A percentile compares a stretch with the other conserved stretches of the same genome.
Conservation (phyloP, 1,284 basidiomycete genomes). For the Rhodofomes roseus region DNA sequence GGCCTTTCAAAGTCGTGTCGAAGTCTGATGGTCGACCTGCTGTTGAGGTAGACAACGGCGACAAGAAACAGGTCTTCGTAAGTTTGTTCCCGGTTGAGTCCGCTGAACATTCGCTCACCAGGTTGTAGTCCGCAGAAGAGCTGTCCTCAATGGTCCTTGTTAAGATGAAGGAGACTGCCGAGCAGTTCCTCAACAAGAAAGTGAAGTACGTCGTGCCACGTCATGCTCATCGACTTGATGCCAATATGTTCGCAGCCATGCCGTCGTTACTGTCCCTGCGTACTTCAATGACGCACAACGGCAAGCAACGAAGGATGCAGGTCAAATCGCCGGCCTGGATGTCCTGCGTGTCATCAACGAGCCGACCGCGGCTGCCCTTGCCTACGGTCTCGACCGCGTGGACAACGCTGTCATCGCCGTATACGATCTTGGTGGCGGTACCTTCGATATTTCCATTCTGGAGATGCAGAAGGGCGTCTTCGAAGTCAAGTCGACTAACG, state of each 20-base stretch:
- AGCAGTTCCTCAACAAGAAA: constrained; percentile 88
- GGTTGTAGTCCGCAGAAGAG: constrained; percentile 69
- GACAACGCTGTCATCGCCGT: constrained; percentile 92
- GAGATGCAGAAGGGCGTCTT: constrained; percentile 99
- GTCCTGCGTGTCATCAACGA: constrained; percentile 99
- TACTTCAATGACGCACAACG: constrained; percentile 99
- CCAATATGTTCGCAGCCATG: constrained; percentile 43
- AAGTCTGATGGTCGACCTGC: constrained; percentile 71
- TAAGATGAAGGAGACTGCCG: constrained; percentile 96
- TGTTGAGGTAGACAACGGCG: constrained; percentile 77
- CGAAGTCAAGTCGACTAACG: constrained; percentile 99
- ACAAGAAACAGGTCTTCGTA: constrained; percentile 66
- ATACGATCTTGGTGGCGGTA: constrained; percentile 98
- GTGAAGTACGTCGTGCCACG: constrained; percentile 71
- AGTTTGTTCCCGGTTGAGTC: constrained; percentile 25
- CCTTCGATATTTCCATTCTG: constrained; percentile 97
- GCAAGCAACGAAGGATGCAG: constrained; percentile 97
- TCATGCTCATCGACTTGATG: not conserved
- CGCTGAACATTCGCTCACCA: not conserved
- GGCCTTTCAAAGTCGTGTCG: constrained; percentile 81
- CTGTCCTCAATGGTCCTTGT: constrained; percentile 82
- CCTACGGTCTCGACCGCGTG: constrained; percentile 87
- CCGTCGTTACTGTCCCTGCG: constrained; percentile 93
- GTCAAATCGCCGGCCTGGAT: constrained; percentile 94
- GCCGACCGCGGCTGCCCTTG: constrained; percentile 95